Percentiles rank a stretch among this genome's conserved stretches.
Evolutionary conservation across 2,329 filamentous ascomycete genomes (phyloP).

Genomic region (Cercospora nicotianae): DNA sequence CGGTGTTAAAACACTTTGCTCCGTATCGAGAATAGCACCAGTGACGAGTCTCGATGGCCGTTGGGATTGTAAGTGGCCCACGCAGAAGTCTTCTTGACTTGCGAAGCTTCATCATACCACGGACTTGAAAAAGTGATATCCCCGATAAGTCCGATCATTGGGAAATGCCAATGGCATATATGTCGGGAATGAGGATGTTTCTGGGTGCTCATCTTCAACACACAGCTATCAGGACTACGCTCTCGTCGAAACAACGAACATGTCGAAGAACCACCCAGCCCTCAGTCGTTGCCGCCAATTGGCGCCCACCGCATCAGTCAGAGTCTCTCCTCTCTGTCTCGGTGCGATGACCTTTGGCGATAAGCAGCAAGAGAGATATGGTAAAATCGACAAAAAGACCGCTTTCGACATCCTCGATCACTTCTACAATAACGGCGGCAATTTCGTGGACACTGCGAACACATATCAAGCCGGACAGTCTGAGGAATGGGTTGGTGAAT

Average conservation of each 20-base stretch:
- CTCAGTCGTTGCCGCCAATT: too few species aligned
- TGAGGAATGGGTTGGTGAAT: too few species aligned
- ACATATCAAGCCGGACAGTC: too few species aligned
- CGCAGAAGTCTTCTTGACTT: not conserved
- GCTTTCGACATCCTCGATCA: too few species aligned
- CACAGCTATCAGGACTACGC: not conserved
- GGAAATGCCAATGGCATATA: not conserved
- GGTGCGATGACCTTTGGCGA: too few species aligned
- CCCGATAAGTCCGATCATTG: not conserved
- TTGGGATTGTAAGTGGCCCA: not conserved
- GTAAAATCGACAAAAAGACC: too few species aligned
- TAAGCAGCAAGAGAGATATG: too few species aligned
- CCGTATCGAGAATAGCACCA: not conserved
- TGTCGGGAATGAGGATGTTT: not conserved
- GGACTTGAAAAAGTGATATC: not conserved
- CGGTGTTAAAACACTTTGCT: not conserved
- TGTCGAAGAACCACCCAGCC: not conserved
- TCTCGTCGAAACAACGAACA: not conserved
- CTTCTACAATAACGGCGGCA: too few species aligned
- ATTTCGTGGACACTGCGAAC: too few species aligned
- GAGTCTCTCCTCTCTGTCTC: too few species aligned
- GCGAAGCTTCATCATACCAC: not conserved
- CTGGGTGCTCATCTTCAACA: not conserved
- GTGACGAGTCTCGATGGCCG: not conserved
- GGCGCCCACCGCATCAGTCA: too few species aligned